Percentiles rank a stretch among this genome's conserved stretches.
Evolutionary conservation across 2,329 filamentous ascomycete species (phyloP).

Genomic region (Apiospora pterosperma): DNA sequence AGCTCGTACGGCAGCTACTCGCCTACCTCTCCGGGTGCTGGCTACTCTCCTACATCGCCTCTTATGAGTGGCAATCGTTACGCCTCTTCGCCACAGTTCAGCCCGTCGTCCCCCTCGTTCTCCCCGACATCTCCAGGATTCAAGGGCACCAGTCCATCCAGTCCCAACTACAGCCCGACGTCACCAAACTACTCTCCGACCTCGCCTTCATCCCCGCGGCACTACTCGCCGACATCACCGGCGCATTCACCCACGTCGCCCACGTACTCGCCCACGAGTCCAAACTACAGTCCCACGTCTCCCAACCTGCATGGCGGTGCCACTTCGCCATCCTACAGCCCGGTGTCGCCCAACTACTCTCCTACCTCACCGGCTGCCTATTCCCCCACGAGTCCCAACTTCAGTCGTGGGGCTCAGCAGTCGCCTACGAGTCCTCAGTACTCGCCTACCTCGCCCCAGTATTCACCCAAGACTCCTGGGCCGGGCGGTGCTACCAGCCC

Average conservation of each 20-base stretch:
- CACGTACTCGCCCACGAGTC: slow-evolving; percentile 67
- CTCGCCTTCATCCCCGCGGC: slow-evolving; percentile 52
- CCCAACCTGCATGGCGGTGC: slow-evolving; percentile 48
- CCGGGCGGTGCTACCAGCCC: slow-evolving; percentile 35
- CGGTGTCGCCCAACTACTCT: slow-evolving; percentile 74
- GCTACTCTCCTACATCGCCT: slow-evolving; percentile 76
- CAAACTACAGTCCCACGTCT: slow-evolving; percentile 69
- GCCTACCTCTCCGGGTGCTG: slow-evolving; percentile 70
- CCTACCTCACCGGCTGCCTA: slow-evolving; percentile 67
- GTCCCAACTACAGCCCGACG: slow-evolving; percentile 62
- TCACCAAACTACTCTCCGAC: slow-evolving; percentile 64
- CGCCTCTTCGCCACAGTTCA: slow-evolving; percentile 60
- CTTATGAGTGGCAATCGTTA: slow-evolving; percentile 56
- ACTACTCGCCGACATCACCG: slow-evolving; percentile 71
- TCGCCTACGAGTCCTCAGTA: slow-evolving; percentile 69
- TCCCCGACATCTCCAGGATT: slow-evolving; percentile 48
- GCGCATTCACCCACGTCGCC: slow-evolving; percentile 72
- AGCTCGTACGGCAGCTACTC: slow-evolving; percentile 59
- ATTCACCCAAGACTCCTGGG: slow-evolving; percentile 42
- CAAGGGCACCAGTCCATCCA: slow-evolving; percentile 51
- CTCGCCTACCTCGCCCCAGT: slow-evolving; percentile 60
- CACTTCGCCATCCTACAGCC: slow-evolving; percentile 61
- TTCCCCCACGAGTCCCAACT: slow-evolving; percentile 61
- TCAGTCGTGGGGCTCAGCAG: slow-evolving; percentile 48
- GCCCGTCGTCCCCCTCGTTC: slow-evolving; percentile 60